These are phyloP conservation scores for Schizosaccharomyces lindneri DNA, from an alignment of 805 yeast genomes.

Conservation along the genomic window DNA sequence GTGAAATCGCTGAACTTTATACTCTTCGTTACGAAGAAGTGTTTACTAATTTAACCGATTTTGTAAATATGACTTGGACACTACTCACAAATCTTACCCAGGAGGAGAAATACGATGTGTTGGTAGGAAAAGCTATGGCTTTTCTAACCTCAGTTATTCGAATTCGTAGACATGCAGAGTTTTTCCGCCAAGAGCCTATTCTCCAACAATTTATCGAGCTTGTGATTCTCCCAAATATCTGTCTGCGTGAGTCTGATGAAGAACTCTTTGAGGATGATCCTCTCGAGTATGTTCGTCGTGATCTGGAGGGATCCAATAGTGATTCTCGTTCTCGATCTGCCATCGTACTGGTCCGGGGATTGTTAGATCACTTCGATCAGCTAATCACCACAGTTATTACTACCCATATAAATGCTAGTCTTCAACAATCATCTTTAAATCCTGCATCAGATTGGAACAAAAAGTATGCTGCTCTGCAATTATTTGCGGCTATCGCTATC, in stretches of 20 bases:
- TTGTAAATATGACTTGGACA: conserved; percentile 65
- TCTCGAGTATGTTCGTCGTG: conserved; percentile 71
- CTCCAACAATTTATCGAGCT: conserved; percentile 57
- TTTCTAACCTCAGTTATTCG: conserved; percentile 64
- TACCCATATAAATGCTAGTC: conserved; percentile 42
- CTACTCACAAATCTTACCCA: conserved; percentile 38
- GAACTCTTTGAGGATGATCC: conserved; percentile 95
- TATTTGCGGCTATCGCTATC: conserved; percentile 74
- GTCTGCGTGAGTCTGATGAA: conserved; percentile 65
- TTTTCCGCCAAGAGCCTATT: conserved; percentile 33
- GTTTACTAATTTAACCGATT: conserved; percentile 46
- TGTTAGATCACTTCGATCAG: conserved; percentile 54
- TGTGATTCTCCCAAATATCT: conserved; percentile 70
- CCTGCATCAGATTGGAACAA: conserved; percentile 43
- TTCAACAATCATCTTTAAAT: conserved; percentile 24
- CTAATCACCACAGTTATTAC: conserved; percentile 51
- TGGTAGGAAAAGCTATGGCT: conserved; percentile 56
- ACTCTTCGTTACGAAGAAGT: conserved; percentile 81
- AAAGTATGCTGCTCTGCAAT: conserved; percentile 65
- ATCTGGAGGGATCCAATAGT: conserved; percentile 80
- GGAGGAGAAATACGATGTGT: conserved; percentile 58
- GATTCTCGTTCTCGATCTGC: conserved; percentile 83
- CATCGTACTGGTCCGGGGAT: conserved; percentile 72
- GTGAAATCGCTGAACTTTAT: conserved; percentile 66
- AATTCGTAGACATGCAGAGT: conserved; percentile 34